Base-by-base conservation (phyloP, 2,329 filamentous ascomycete genomes). In the Aschersonia sp. region DNA sequence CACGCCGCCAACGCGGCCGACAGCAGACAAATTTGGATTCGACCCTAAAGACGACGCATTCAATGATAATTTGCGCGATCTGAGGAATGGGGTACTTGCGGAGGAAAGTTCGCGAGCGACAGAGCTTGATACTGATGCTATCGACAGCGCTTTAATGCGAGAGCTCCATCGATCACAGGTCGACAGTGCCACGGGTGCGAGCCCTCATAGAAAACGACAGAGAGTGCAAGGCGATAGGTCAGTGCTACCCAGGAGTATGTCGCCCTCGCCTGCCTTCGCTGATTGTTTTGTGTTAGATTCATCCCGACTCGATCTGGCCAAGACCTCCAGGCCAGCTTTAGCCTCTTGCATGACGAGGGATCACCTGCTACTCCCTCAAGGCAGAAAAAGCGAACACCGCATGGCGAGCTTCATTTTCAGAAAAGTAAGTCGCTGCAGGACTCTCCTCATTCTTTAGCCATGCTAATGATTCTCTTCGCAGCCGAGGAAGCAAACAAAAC, bases 401-500 rank as follows among this genome's bases (percentile, higher is more conserved):
- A 94, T 60, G 86, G 86, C 46, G 92, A 95, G 64, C 76, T 95
- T 52, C 84, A 97, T 62, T 95, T 94, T 54, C 92, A 98, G 62
- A 89, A 81, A 65, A 92, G 88, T 90, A 71, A 59, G 81, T 46
- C 10, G 22, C 5, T 30, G 10, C 45, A 45, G 14, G 39, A 30
- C 32, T 40, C 35, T 40, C 22, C 22, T 22, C 22, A 22, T 22
- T 22, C 22, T 22, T 9, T 9, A 41, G 14, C 12, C 40, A 43
- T 42, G 30, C 46, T 53, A 32, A 54, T 39, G 43, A 37, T 29
- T 5, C 10, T 22, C 32, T 41, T 47, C 30, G 5, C 39, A 79
- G 89, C 85, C 45, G 89, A 95, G 67, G 88, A 97, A 73, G 92
- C 92, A 44, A 95, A 98, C 58, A 79, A 85, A 50, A 95, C 87